Evolutionary conservation across 2,329 filamentous ascomycete genomes (phyloP).

Genomic region (Aspergillus caelatus): DNA sequence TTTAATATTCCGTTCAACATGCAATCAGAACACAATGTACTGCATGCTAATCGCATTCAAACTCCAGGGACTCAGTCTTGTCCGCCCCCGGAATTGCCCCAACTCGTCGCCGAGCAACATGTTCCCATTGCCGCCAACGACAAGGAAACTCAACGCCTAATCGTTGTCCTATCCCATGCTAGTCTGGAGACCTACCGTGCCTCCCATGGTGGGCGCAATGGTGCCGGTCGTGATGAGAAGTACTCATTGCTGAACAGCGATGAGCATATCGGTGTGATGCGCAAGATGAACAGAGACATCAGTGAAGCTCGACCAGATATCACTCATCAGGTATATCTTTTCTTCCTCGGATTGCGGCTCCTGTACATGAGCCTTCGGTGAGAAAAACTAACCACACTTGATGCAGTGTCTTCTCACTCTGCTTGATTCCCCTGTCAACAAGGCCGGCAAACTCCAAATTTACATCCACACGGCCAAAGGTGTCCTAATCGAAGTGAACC

Average conservation of each 20-base stretch:
- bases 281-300: slow-evolving; percentile 99
- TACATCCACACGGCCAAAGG: slow-evolving; percentile 98
- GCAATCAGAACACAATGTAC: slow-evolving; percentile 5
- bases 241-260: slow-evolving; percentile 98
- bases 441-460: slow-evolving; percentile 94
- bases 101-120: slow-evolving; percentile 91
- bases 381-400: background rate
- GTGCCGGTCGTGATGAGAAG: slow-evolving; percentile 80
- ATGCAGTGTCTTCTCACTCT: slow-evolving; percentile 90
- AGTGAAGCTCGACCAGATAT: slow-evolving; percentile 97
- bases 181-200: slow-evolving; percentile 98
- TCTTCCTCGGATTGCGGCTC: background rate
- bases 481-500: slow-evolving; percentile 95
- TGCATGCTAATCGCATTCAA: slow-evolving; percentile 31
- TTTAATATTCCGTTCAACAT: slow-evolving; percentile 8
- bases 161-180: slow-evolving; percentile 95
- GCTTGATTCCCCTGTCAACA: slow-evolving; percentile 97
- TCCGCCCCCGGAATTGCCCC: slow-evolving; percentile 85
- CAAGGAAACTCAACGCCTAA: slow-evolving; percentile 87
- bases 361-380: background rate
- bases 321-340: slow-evolving; percentile 82
- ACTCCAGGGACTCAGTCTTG: slow-evolving; percentile 84
- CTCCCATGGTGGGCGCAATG: slow-evolving; percentile 68
- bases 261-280: slow-evolving; percentile 98
- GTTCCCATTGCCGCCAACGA: slow-evolving; percentile 80